Evolutionary conservation across 176 grass and related monocot species (phyloP), one percentile per base, ranked within the genome.

Genomic region (Oryza punctata): DNA sequence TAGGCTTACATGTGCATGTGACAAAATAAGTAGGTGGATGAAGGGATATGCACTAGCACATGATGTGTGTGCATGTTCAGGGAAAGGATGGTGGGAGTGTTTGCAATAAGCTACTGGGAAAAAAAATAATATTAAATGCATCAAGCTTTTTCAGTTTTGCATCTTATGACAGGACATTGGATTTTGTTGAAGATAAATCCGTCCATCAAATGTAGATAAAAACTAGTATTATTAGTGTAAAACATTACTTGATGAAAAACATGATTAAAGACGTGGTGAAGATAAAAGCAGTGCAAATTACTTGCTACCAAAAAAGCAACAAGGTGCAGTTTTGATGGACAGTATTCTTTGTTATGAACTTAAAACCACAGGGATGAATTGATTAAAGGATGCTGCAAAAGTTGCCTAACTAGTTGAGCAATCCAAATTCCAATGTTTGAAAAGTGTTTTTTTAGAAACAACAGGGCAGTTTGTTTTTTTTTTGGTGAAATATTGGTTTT

Each of bases 241-340:
- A 57, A 70, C 47, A 81, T 19, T 69, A 28, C 38, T 59, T 59
- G 21, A 33, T 81, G 47, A 81, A 64, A 63, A 37, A 40, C 27
- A 10, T 21, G 45, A 54, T 37, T 33, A 38, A 13, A 12, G 24
- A 69, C 27, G 32, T 57, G 25, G 37, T 65, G 24, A 16, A 43
- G 41, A 28, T 29, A 26, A 45, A 65, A 78, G 60, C 24, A 45
- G 27, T 26, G 35, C 25, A 75, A 16, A 80, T 37, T 52, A 67
- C 18, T n/a, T 0, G 19, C 54, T 29, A 80, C 18, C 43, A 68
- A 33, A 46, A 67, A 79, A 16, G 65, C 7, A 70, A 19, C n/a
- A 14, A 52, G 49, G 30, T 69, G 19, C 67, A 52, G 49, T 52
- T 52, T 19, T 52, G 16, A 52, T 52, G 49, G 49, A 52, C 49